Base-by-base conservation (phyloP, 2,329 filamentous ascomycete genomes). In the Venturia oleaginea region DNA sequence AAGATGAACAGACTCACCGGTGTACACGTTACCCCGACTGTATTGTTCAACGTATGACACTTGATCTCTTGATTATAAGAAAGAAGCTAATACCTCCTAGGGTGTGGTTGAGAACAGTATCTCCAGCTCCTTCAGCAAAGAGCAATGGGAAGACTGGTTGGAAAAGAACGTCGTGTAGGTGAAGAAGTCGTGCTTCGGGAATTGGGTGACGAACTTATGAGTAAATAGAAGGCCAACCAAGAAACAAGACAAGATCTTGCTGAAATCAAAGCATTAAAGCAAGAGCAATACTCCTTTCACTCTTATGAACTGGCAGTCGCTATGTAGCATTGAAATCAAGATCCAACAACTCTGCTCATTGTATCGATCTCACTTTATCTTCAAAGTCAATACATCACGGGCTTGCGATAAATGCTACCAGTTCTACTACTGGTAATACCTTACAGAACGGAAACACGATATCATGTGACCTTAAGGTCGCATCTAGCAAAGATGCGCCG, bases 1-100 rank as follows among this genome's bases (percentile, higher is more conserved):
- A 69, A 81, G 78, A 76, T 77, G 60, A 82, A 90, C 70, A 81
- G 93, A 54, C 77, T 94, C 69, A 83, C 90, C 10, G 89, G 92
- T 15, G 85, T 96, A 54, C 93, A 97, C 78, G 91, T 97, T 48
- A 93, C 91, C 51, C 93, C 93, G 1, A 97, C 92, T 0, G 91
- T 93, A 24, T 81, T 96, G 61, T 92, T 95, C 74, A 86, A 97
- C 76, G 92, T 76, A 67, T 68, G 71, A 61, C 30, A 11, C 32
- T 22, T 59, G 3, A 0, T 30, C 7, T 7, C 11, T 11, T 4
- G 54, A n/a, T 5, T 6, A 15, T 13, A 5, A 34, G n/a, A 3
- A n/a, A 38, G 24, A 55, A 19, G 43, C 68, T 71, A 60, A 72
- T 63, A 34, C 6, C 61, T 17, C 22, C 17, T 24, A 77, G 75